Percentiles rank a stretch among this genome's conserved stretches.
These are phyloP conservation scores for Aspergillus asperescens DNA, from an alignment of 495 filamentous ascomycete genomes.

Conservation along the genomic window DNA sequence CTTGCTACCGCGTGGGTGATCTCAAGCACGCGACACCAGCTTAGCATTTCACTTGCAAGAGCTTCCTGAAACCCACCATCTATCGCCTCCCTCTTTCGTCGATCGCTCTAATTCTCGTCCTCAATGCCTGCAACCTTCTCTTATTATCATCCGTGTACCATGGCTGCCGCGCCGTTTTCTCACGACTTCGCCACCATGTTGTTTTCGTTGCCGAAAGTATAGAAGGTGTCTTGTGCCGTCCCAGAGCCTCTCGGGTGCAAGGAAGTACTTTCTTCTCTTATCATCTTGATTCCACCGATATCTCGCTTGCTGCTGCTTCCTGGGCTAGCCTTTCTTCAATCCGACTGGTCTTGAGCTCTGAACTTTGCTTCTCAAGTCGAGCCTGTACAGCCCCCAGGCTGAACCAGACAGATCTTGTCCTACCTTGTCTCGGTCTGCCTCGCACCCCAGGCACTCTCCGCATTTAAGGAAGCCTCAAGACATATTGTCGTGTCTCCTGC, in stretches of 20 bases:
- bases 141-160: conserved; percentile 4
- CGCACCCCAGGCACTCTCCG: background rate
- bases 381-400: background rate
- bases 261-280: background rate
- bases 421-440: too few species aligned
- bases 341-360: too few species aligned
- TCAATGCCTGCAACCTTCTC: background rate
- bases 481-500: background rate
- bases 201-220: conserved; percentile 3
- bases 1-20: conserved; percentile 31
- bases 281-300: background rate
- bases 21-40: conserved; percentile 45
- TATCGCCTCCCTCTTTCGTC: conserved; percentile 4
- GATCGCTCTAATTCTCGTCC: conserved; percentile 12
- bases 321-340: background rate
- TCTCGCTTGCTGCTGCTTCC: background rate
- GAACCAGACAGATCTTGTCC: background rate
- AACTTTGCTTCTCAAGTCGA: background rate
- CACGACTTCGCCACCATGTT: conserved; percentile 5
- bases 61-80: conserved; percentile 13
- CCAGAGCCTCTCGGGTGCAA: background rate
- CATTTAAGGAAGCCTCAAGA: background rate
- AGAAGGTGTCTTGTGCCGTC: background rate
- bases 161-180: conserved; percentile 6
- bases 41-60: conserved; percentile 1